Evolutionary conservation across 2,329 filamentous ascomycete genomes (phyloP).

Genomic region (Pseudodiploospora longispora): DNA sequence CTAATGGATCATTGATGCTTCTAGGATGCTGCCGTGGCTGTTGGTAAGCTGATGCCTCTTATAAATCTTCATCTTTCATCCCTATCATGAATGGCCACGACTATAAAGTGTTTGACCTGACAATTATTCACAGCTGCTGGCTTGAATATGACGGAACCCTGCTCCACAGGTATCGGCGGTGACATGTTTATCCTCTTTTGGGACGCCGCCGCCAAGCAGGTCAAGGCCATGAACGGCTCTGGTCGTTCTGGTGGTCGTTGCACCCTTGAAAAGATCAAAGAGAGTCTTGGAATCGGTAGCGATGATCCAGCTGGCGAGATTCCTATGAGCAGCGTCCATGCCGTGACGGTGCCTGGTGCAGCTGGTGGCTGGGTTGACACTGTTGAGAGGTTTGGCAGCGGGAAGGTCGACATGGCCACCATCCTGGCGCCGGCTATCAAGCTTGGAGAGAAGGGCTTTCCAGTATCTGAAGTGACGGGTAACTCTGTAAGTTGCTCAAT

Average conservation of each 20-base stretch:
- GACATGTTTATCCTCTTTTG: constrained; percentile 97
- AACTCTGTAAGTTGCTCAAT: constrained; percentile 46
- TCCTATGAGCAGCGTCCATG: constrained; percentile 67
- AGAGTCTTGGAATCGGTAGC: constrained; percentile 54
- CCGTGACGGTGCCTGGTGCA: constrained; percentile 83
- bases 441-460: constrained; percentile 80
- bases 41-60: constrained; percentile 43
- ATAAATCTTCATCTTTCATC: not conserved
- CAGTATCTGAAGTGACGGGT: constrained; percentile 73
- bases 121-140: constrained; percentile 58
- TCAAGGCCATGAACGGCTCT: constrained; percentile 85
- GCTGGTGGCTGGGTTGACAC: constrained; percentile 91
- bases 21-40: constrained; percentile 91
- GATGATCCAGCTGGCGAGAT: constrained; percentile 52
- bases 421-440: constrained; percentile 77
- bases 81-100: no score
- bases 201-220: constrained; percentile 70
- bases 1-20: not conserved
- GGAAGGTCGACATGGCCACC: constrained; percentile 67
- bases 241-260: constrained; percentile 68
- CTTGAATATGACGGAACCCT: constrained; percentile 88
- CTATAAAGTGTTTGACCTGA: not conserved
- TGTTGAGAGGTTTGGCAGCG: constrained; percentile 81
- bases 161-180: constrained; percentile 88
- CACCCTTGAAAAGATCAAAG: constrained; percentile 62